These are phyloP conservation scores for Colletotrichum sp. DNA, from an alignment of 2,329 filamentous ascomycete genomes.

Conservation along the genomic window DNA sequence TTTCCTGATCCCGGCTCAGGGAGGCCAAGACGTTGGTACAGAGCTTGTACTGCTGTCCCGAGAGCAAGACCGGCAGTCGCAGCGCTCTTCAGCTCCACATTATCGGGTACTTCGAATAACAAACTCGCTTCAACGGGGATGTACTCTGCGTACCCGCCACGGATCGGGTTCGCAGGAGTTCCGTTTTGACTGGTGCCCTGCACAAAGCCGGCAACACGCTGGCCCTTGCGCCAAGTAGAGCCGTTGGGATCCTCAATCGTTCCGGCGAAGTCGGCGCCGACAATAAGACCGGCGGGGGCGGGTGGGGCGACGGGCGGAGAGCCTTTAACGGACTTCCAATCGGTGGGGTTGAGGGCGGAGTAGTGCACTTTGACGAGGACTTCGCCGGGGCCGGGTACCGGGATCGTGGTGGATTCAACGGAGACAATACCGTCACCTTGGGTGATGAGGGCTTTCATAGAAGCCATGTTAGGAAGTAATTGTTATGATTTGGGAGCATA, in stretches of 20 bases:
- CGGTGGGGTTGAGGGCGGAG: slow-evolving; percentile 36
- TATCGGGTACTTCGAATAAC: background rate
- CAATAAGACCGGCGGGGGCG: slow-evolving; percentile 25
- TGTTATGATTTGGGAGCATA: background rate
- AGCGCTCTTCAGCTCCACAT: background rate
- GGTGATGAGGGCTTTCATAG: slow-evolving; percentile 34
- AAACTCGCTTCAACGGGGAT: background rate
- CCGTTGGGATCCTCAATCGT: slow-evolving; percentile 30
- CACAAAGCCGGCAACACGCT: slow-evolving; percentile 37
- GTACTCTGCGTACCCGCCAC: background rate
- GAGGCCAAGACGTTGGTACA: background rate
- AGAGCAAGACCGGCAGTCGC: background rate
- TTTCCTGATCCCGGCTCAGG: background rate
- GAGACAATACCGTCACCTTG: slow-evolving; percentile 26
- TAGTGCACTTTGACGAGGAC: slow-evolving; percentile 35
- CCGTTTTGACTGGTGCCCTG: slow-evolving; percentile 25
- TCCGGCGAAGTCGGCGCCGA: slow-evolving; percentile 38
- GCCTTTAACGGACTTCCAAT: slow-evolving; percentile 29
- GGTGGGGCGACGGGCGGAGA: background rate
- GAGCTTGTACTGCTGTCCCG: background rate
- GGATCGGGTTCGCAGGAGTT: background rate
- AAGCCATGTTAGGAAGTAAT: background rate
- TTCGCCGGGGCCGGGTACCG: slow-evolving; percentile 30
- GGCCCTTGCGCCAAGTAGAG: slow-evolving; percentile 31
- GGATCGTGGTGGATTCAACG: slow-evolving; percentile 28